A percentile compares a stretch with the other conserved stretches of the same genome.
phyloP scores from a whole-genome alignment of 768 basidiomycete genomes.

The Mycena indigotica region DNA sequence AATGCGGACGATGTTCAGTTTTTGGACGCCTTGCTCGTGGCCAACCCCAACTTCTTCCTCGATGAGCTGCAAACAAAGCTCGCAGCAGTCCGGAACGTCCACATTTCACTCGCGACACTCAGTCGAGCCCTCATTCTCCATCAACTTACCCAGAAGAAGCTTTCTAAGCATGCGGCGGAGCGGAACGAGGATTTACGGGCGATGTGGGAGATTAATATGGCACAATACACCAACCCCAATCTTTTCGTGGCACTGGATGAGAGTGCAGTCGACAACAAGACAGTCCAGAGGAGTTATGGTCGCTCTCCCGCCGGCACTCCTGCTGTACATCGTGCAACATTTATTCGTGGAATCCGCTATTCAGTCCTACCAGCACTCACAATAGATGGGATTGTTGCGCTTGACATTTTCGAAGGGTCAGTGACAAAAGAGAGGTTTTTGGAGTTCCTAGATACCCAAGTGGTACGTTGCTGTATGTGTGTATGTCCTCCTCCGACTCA shows the following conservation, averaged over 20 bases:
- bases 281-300: conserved; percentile 21
- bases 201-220: too few species aligned
- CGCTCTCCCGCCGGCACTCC: conserved; percentile 23
- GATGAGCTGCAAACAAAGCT: conserved; percentile 25
- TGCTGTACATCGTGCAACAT: conserved; percentile 25
- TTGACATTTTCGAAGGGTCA: conserved; percentile 38
- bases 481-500: background rate
- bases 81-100: background rate
- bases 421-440: conserved; percentile 36
- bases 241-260: conserved; percentile 33
- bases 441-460: conserved; percentile 31
- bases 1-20: background rate
- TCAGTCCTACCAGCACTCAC: conserved; percentile 34
- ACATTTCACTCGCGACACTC: conserved; percentile 24
- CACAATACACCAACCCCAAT: conserved; percentile 17
- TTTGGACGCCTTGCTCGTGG: background rate
- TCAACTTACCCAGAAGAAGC: conserved; percentile 17
- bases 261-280: conserved; percentile 27
- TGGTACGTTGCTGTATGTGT: conserved; percentile 21
- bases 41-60: conserved; percentile 24
- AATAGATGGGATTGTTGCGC: conserved; percentile 31
- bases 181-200: conserved; percentile 25
- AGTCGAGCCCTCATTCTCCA: conserved; percentile 10
- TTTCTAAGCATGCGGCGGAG: conserved; percentile 6
- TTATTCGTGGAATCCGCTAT: conserved; percentile 31